These are phyloP conservation scores for Lactuca sativa DNA, from an alignment of 129 eudicot genomes.

Conservation along the genomic window DNA sequence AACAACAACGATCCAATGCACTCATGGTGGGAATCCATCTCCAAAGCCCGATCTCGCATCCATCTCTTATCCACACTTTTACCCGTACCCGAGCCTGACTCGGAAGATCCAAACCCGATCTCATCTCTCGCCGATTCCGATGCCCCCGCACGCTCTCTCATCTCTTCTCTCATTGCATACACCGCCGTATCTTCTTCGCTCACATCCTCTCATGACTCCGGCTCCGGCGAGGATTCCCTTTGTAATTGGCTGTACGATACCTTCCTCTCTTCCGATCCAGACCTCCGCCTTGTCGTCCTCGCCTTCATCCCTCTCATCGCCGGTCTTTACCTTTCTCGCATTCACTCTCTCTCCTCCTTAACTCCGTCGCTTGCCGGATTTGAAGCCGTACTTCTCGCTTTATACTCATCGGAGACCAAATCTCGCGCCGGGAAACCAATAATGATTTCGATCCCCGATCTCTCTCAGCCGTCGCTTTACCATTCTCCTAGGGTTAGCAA, in stretches of 20 bases:
- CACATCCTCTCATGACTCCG: constrained; percentile 58
- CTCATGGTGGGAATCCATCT: constrained; percentile 95
- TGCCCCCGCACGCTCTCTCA: constrained; percentile 80
- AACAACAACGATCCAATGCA: constrained; percentile 71
- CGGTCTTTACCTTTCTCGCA: constrained; percentile 56
- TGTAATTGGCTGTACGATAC: constrained; percentile 96
- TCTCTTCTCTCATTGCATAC: constrained; percentile 67
- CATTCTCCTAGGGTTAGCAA: constrained; percentile 58
- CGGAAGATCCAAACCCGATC: constrained; percentile 35
- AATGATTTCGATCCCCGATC: constrained; percentile 61
- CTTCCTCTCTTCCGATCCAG: constrained; percentile 71
- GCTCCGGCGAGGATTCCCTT: constrained; percentile 72
- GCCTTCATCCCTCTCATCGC: constrained; percentile 63
- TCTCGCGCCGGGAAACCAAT: constrained; percentile 74
- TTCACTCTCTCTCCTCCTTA: constrained; percentile 43
- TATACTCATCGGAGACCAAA: constrained; percentile 69
- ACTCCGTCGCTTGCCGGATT: constrained; percentile 66
- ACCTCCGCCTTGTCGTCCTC: constrained; percentile 84
- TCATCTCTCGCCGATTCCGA: constrained; percentile 89
- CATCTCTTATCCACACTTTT: constrained; percentile 64
- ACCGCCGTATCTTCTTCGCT: constrained; percentile 51
- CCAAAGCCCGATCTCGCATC: constrained; percentile 87
- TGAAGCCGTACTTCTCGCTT: constrained; percentile 73
- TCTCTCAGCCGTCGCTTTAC: constrained; percentile 76
- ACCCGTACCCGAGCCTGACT: constrained; percentile 35